These are phyloP conservation scores for Wallacemonas collosoma DNA, from an alignment of 208 protist species.

Conservation along the genomic window DNA sequence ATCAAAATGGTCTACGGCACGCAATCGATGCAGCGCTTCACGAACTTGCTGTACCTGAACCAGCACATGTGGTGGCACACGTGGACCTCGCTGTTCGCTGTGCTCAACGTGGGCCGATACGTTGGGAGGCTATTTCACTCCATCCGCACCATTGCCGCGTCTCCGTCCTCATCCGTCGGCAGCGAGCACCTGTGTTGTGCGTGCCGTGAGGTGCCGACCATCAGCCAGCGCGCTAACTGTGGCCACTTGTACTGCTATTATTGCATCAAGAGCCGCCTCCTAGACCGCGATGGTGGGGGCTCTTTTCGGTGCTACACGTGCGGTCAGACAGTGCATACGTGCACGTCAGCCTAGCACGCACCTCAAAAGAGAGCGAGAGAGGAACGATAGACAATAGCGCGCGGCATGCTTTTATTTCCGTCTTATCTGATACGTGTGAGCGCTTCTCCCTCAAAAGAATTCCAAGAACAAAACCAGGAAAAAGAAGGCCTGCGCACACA, in stretches of 20 bases:
- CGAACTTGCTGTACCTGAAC: slow-evolving; percentile 87
- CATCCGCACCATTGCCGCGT: slow-evolving; percentile 37
- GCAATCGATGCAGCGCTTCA: slow-evolving; percentile 78
- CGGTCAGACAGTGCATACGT: slow-evolving; percentile 62
- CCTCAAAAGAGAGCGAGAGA: not conserved
- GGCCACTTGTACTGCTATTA: slow-evolving; percentile 93
- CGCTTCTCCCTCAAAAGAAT: not conserved
- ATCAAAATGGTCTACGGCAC: slow-evolving; percentile 88
- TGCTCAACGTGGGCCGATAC: slow-evolving; percentile 76
- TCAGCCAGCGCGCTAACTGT: slow-evolving; percentile 85
- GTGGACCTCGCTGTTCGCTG: slow-evolving; percentile 73
- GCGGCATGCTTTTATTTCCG: not conserved
- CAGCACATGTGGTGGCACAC: slow-evolving; percentile 86
- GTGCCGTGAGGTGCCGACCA: slow-evolving; percentile 63
- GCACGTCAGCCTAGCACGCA: slow-evolving; percentile 32
- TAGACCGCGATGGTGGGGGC: slow-evolving; percentile 49
- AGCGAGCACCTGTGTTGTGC: slow-evolving; percentile 74
- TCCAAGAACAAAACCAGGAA: slow-evolving; percentile 9
- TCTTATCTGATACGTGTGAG: too few species aligned
- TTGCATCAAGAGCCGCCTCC: slow-evolving; percentile 87
- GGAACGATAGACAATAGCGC: not conserved
- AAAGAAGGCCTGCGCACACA: slow-evolving; percentile 1
- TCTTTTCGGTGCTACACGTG: slow-evolving; percentile 85
- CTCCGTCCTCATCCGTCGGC: slow-evolving; percentile 17
- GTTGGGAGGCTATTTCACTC: slow-evolving; percentile 51